These are phyloP conservation scores for Eutrema salsugineum DNA, from an alignment of 441 rosid species.

Conservation along the genomic window DNA sequence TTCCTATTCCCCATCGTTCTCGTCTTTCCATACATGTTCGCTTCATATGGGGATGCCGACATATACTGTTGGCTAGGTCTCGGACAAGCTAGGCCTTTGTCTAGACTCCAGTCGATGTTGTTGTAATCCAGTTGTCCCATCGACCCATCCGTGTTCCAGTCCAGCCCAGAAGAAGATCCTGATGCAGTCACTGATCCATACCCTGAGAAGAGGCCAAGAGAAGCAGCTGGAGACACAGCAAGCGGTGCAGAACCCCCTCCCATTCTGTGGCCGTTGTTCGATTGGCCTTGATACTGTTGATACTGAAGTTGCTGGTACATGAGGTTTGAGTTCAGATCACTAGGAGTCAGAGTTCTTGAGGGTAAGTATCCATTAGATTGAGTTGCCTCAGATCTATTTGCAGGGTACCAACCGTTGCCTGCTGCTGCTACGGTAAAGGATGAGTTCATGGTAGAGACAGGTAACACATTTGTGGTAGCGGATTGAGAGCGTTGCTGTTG, in stretches of 20 bases:
- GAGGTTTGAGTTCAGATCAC: constrained; percentile 45
- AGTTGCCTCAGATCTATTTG: constrained; percentile 43
- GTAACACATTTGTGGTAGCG: constrained; percentile 48
- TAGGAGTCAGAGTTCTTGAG: constrained; percentile 43
- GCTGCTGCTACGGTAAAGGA: constrained; percentile 56
- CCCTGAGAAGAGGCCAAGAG: constrained; percentile 85
- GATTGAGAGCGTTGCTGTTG: constrained; percentile 62
- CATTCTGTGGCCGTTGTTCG: constrained; percentile 43
- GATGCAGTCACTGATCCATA: constrained; percentile 52
- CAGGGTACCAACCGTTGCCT: constrained; percentile 47
- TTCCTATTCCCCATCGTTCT: constrained; percentile 43
- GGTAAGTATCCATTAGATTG: constrained; percentile 57
- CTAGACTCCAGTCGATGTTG: constrained; percentile 86
- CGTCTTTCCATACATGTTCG: constrained; percentile 39
- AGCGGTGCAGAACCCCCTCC: constrained; percentile 35
- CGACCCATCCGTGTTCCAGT: constrained; percentile 74
- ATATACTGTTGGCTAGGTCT: constrained; percentile 44
- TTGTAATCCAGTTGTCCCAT: constrained; percentile 64
- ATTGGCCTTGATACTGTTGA: constrained; percentile 49
- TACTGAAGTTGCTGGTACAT: constrained; percentile 54
- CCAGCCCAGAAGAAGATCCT: constrained; percentile 64
- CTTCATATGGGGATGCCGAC: constrained; percentile 42
- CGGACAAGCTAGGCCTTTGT: constrained; percentile 46
- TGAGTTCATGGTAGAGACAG: constrained; percentile 44
- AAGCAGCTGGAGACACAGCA: constrained; percentile 76